These are phyloP conservation scores for Sextonia rubra DNA, from an alignment of 164 flowering plant genomes.

Conservation along the genomic window DNA sequence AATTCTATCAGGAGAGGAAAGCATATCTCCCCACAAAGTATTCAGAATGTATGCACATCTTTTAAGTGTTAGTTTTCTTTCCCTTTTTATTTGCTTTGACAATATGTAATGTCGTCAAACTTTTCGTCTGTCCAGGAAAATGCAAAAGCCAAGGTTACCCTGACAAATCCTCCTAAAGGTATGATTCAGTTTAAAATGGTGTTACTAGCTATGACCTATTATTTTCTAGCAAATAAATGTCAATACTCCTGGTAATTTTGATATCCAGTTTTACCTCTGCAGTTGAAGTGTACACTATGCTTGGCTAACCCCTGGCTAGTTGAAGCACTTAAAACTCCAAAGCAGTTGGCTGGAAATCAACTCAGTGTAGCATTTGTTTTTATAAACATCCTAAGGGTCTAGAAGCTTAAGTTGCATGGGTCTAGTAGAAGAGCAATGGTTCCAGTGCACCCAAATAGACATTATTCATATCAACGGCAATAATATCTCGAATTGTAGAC, in stretches of 20 bases:
- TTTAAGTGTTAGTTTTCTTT: neutral
- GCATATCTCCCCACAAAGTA: conserved; percentile 14
- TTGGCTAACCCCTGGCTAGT: neutral
- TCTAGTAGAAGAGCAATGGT: too few species aligned
- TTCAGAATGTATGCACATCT: conserved; percentile 26
- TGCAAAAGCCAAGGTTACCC: conserved; percentile 20
- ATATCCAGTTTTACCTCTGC: neutral
- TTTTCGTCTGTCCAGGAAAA: conserved; percentile 31
- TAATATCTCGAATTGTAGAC: too few species aligned
- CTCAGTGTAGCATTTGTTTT: too few species aligned
- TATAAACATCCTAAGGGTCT: too few species aligned
- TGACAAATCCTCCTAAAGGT: conserved; percentile 24
- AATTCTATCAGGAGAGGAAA: conserved; percentile 37
- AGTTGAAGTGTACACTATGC: neutral
- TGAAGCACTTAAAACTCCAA: neutral
- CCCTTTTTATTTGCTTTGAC: neutral
- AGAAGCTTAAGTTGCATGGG: too few species aligned
- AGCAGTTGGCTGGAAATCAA: neutral
- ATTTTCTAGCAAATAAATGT: neutral
- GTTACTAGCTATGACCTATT: neutral
- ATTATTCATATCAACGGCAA: too few species aligned
- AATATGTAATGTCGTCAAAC: neutral
- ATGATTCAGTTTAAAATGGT: conserved; percentile 10
- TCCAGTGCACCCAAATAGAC: too few species aligned
- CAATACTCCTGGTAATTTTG: neutral